Evolutionary conservation across 495 filamentous ascomycete species (phyloP), one percentile per base, ranked within the genome.

Genomic region (Penicillium tannophilum): DNA sequence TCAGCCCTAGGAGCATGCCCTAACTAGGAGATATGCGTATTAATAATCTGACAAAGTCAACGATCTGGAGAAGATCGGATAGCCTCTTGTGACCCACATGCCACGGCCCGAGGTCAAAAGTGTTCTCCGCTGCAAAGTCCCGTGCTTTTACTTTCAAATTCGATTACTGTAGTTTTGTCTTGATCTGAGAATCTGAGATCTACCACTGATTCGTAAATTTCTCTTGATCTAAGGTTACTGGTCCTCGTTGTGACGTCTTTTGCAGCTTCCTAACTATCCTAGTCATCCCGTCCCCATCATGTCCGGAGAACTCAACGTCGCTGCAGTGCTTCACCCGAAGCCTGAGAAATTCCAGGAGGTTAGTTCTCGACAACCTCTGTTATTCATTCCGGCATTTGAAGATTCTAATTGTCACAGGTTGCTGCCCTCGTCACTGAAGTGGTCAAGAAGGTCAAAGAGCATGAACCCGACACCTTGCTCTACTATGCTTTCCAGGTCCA

Each of bases 311-410:
- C 58, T 76, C 39, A 74, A 74, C 44, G 62, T 73, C 30, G 61
- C 66, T 6, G 73, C 68, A 8, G 53, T 70, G 2, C 52, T 74
- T 24, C 63, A 58, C 31, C 68, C 68, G 9, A 69, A 76, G 64
- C 60, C 73, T 2, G 71, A 68, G 41, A 70, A 76, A 33, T 58
- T 69, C 26, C 61, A 70, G 14, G 73, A 74, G 54, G 73, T 76
- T 43, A 62, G 56, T 17, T 8, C 26, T 28, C 4, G 28, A 28
- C 31, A 33, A 10, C 9, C 10, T 14, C 33, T 36, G 7, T 36
- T 3, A 4, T 36, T 36, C 8, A 4, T 36, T 36, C 12, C 28
- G 4, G 33, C 10, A 36, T 12, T 14, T 23, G 20, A 9, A 11
- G 8, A 8, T 8, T 46, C 23, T 30, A 14, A 14, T 49, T 31